Base-by-base conservation (phyloP, 169 alveolate genomes). In the Plasmodium blacklocki region DNA sequence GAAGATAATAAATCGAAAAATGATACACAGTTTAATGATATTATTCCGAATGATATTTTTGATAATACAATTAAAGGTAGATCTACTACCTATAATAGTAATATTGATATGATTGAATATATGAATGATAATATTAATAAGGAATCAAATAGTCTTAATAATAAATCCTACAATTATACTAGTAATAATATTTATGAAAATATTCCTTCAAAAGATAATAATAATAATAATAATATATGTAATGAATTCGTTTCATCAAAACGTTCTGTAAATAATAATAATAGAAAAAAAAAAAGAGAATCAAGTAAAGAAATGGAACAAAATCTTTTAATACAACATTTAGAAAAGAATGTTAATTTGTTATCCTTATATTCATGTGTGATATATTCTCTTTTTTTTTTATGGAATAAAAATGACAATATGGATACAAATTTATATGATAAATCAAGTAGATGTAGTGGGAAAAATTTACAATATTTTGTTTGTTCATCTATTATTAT, bases 331-430 rank as follows among this genome's bases (percentile, higher is more conserved):
- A 68, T 63, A 29, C 67, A 83, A 56, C 59, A 67, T 58, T 68
- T 83, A 49, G 91, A 83, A 83, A 83, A 68, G 26, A 83, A 83
- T 68, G 29, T 68, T 0, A 83, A 54, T 15, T 18, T 58, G 21
- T 72, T 83, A 5, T 83, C 91, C 12, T 49, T 68, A 12, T 83
- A 83, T 73, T 43, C 85, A 43, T 83, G 91, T 60, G 21, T 83
- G 47, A 59, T 83, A 68, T 83, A 83, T 50, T 56, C 83, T 6
- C 59, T 83, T 54, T 83, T 52, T 49, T 26, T 68, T 15, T 15
- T 83, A 14, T 67, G 83, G 91, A 83, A 83, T 68, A 21, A 23
- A 23, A 67, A 43, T 14, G 83, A 83, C 32, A 58, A 83, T 63
- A 56, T 83, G 85, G 85, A 83, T 15, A 83, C 52, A 32, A 83